Evolutionary conservation across 2,329 filamentous ascomycete species (phyloP).

Genomic region (Curvularia verruculosa): DNA sequence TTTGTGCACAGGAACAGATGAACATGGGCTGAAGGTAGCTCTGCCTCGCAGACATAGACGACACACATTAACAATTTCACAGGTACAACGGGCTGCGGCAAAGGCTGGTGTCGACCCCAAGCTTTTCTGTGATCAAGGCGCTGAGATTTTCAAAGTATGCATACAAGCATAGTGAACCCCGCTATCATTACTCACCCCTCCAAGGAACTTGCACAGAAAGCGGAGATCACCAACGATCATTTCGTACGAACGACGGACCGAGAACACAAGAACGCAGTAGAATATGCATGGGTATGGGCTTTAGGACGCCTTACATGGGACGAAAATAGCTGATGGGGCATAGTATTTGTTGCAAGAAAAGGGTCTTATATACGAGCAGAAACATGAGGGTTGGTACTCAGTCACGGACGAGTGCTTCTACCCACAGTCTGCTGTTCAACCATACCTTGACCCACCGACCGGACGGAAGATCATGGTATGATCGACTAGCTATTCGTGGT

Average conservation of each 20-base stretch:
- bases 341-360: slow-evolving; percentile 72
- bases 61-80: slow-evolving; percentile 12
- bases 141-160: slow-evolving; percentile 72
- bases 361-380: slow-evolving; percentile 80
- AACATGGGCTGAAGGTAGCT: slow-evolving; percentile 86
- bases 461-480: slow-evolving; percentile 78
- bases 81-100: slow-evolving; percentile 82
- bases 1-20: slow-evolving; percentile 90
- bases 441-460: slow-evolving; percentile 76
- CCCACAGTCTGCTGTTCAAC: slow-evolving; percentile 74
- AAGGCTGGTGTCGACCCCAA: slow-evolving; percentile 74
- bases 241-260: slow-evolving; percentile 92
- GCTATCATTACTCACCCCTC: slow-evolving; percentile 10
- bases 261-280: slow-evolving; percentile 81
- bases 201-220: slow-evolving; percentile 69
- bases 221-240: slow-evolving; percentile 76
- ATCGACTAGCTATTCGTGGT: not conserved
- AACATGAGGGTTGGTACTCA: slow-evolving; percentile 95
- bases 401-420: slow-evolving; percentile 98
- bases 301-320: not conserved
- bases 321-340: slow-evolving; percentile 28
- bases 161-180: not conserved
- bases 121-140: slow-evolving; percentile 86
- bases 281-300: slow-evolving; percentile 77
- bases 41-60: not conserved